These are phyloP conservation scores for Lunasporangiospora selenospora DNA, from an alignment of 192 early-diverging fungal genomes.

Conservation along the genomic window DNA sequence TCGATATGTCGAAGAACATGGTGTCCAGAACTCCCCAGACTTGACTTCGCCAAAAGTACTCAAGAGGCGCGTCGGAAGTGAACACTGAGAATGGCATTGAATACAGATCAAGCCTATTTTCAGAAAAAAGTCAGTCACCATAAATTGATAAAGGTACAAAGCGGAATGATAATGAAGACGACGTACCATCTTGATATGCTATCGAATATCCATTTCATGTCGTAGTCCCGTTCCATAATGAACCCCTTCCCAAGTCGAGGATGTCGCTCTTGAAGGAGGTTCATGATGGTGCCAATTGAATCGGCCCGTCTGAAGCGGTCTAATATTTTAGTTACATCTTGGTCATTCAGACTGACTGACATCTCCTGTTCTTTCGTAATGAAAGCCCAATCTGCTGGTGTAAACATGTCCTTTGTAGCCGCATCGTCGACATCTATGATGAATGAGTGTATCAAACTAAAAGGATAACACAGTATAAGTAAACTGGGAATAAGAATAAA, in stretches of 20 bases:
- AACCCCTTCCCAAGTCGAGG: conserved; percentile 8
- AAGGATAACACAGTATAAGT: neutral
- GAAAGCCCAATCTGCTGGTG: conserved; percentile 6
- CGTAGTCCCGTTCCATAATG: conserved; percentile 8
- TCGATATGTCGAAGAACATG: conserved; percentile 10
- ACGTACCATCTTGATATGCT: conserved; percentile 12
- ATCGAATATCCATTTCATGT: conserved; percentile 12
- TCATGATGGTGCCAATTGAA: conserved; percentile 2
- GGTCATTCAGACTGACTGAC: conserved; percentile 8
- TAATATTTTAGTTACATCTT: conserved; percentile 9
- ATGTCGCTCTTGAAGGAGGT: conserved; percentile 9
- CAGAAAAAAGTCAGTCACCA: neutral
- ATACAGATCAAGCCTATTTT: conserved; percentile 14
- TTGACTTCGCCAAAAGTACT: conserved; percentile 7
- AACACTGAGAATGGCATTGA: conserved; percentile 9
- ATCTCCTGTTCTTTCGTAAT: conserved; percentile 8
- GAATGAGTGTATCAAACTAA: conserved; percentile 14
- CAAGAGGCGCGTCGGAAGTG: conserved; percentile 9
- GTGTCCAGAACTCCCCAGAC: conserved; percentile 9
- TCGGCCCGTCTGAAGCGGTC: conserved; percentile 9
- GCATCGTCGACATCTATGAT: conserved; percentile 9
- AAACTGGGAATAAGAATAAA: neutral
- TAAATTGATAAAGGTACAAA: conserved; percentile 1
- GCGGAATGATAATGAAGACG: neutral
- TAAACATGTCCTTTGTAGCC: neutral